Base-by-base conservation (phyloP, 2,329 filamentous ascomycete genomes). In the Cladophialophora carrionii region DNA sequence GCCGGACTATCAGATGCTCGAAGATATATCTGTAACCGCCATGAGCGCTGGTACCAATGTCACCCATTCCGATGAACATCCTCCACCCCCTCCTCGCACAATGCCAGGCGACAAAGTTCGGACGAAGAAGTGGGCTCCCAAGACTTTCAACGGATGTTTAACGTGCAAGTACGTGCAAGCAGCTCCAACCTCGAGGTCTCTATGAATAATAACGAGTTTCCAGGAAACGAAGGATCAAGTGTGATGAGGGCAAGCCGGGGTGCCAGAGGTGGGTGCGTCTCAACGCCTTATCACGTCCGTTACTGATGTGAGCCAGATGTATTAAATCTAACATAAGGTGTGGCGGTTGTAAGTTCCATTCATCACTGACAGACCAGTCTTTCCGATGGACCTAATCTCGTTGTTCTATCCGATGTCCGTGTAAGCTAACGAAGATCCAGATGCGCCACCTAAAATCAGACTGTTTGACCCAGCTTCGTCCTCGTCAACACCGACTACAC, bases 141-240 rank as follows among this genome's bases (percentile, higher is more conserved):
- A 68, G 48, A 65, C 64, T 17, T 68, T 68, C 57, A 66, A 63
- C 43, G 67, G 67, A 22, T 68, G 67, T 58, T 53, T 64, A 49
- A 68, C 67, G 17, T 68, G 67, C 67, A 68, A 68, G 65, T 68
- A 65, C 52, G 65, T 52, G 17, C 41, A 24, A 12, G 4, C 32
- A 24, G 5, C 57, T 31, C 29, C 5, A 51, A 3, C 2, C 20
- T 51, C 29, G 29, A 59, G 3, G 32, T 31, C 34, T 8, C 12
- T 37, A n/a, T 43, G 9, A 29, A 32, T 64, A 34, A 62, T 32
- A 32, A 37, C 31, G 17, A n/a, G 4, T 10, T 24, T 43, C 5
- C 41, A 68, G 65, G 41, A 60, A 54, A 55, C 53, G 67, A 54
- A 51, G 67, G 10, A 64, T 68, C 29, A 68, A 68, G 37, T 68